Evolutionary conservation across 768 basidiomycete species (phyloP).

Genomic region (Lactifluus echinatus): DNA sequence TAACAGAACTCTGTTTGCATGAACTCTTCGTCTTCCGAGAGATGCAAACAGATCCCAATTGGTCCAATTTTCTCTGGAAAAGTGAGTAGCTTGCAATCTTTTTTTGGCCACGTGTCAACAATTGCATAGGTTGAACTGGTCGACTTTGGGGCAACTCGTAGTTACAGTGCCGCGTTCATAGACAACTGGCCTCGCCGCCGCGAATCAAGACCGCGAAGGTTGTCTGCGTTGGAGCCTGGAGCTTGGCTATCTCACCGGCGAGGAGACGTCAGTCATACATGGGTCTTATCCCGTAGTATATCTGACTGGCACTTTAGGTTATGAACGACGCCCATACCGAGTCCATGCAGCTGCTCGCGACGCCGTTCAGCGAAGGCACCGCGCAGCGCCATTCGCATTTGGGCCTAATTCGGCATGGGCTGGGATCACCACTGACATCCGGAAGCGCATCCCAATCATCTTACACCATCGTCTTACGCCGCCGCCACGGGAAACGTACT

Average conservation of each 20-base stretch:
- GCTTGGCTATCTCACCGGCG: constrained; percentile 84
- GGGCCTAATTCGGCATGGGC: constrained; percentile 56
- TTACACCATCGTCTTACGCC: constrained; percentile 81
- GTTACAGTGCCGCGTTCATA: constrained; percentile 80
- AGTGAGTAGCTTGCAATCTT: neutral
- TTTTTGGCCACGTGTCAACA: neutral
- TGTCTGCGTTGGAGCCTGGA: constrained; percentile 70
- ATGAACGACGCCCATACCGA: constrained; percentile 85
- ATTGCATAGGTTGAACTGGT: constrained; percentile 64
- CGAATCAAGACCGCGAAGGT: constrained; percentile 51
- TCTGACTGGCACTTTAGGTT: constrained; percentile 32
- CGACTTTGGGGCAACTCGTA: constrained; percentile 92
- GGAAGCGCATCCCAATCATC: constrained; percentile 84
- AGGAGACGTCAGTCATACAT: constrained; percentile 74
- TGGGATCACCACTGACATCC: constrained; percentile 66
- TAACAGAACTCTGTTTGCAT: constrained; percentile 78
- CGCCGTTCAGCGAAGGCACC: constrained; percentile 65
- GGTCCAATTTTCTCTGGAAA: constrained; percentile 97
- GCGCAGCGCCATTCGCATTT: constrained; percentile 75
- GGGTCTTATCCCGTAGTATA: too few species aligned
- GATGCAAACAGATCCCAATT: constrained; percentile 99
- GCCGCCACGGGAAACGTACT: constrained; percentile 91
- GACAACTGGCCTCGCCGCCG: constrained; percentile 80
- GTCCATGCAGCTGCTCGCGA: constrained; percentile 77
- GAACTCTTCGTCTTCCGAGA: constrained; percentile 86